A percentile compares a stretch with the other conserved stretches of the same genome.
Evolutionary conservation across 2,329 filamentous ascomycete genomes (phyloP).

Genomic region (Plectosphaerella plurivora): DNA sequence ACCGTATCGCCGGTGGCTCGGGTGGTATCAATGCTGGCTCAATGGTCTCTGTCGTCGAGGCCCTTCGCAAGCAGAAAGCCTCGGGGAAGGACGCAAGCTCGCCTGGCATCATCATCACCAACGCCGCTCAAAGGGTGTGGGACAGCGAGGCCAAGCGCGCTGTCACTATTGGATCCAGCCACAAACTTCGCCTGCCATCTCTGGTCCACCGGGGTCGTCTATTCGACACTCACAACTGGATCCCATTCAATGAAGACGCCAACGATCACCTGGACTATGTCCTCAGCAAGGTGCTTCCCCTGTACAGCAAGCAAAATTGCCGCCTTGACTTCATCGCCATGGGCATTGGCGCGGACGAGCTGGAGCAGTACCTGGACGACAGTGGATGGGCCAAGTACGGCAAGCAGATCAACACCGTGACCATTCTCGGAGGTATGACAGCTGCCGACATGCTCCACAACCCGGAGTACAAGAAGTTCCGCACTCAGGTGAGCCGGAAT

Average conservation of each 20-base stretch:
- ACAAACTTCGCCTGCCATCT: constrained; percentile 53
- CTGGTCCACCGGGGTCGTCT: constrained; percentile 53
- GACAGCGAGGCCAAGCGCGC: neutral
- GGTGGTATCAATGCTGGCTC: constrained; percentile 70
- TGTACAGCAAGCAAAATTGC: constrained; percentile 41
- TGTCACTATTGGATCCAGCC: neutral
- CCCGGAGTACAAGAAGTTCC: constrained; percentile 41
- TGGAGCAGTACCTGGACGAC: constrained; percentile 55
- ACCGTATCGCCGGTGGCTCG: constrained; percentile 58
- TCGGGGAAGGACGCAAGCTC: constrained; percentile 25
- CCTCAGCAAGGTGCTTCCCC: constrained; percentile 58
- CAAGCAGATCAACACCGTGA: constrained; percentile 39
- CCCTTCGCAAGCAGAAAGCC: constrained; percentile 30
- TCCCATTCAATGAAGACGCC: constrained; percentile 54
- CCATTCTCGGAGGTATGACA: constrained; percentile 44
- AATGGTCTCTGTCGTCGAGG: constrained; percentile 57
- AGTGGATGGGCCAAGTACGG: constrained; percentile 45
- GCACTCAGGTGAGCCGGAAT: constrained; percentile 37
- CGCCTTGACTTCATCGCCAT: constrained; percentile 68
- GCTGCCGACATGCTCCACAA: constrained; percentile 33
- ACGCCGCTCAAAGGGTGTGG: constrained; percentile 50
- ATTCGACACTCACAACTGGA: constrained; percentile 51
- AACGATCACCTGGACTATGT: constrained; percentile 62
- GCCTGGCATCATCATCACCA: constrained; percentile 69
- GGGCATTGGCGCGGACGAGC: constrained; percentile 58